These are phyloP conservation scores for Kwoniella sp. DNA, from an alignment of 768 basidiomycete species.

Conservation along the genomic window DNA sequence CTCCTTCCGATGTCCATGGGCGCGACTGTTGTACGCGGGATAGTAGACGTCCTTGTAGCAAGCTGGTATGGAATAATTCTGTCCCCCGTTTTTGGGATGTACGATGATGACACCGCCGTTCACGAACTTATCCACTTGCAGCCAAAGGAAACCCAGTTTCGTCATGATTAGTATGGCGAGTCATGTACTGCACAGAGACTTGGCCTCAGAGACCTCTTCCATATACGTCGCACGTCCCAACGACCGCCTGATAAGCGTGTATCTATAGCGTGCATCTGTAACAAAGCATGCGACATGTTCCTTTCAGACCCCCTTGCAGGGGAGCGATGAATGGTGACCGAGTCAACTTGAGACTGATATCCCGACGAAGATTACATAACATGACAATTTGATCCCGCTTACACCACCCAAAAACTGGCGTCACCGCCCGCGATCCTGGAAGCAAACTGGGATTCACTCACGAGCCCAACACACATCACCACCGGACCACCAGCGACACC, in stretches of 20 bases:
- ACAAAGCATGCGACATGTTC: no score
- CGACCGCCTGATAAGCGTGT: background rate
- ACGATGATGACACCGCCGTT: constrained; percentile 2
- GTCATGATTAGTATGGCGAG: background rate
- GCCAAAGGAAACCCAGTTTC: background rate
- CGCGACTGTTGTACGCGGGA: background rate
- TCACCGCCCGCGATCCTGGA: no score
- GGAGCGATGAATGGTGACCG: background rate
- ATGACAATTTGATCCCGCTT: no score
- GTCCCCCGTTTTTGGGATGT: background rate
- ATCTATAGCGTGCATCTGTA: no score
- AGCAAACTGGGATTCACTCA: no score
- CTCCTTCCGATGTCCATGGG: background rate
- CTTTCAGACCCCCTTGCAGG: no score
- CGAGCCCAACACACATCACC: no score
- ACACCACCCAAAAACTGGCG: no score
- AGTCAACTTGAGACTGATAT: no score
- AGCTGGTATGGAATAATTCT: constrained; percentile 1
- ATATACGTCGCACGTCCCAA: background rate
- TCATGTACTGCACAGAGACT: background rate
- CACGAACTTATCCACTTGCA: background rate
- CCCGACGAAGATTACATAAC: no score
- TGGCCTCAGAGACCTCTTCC: background rate
- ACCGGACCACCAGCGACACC: no score
- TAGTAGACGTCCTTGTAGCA: background rate